Base-by-base conservation (phyloP, 768 basidiomycete genomes). In the Phanerochaete carnosa region DNA sequence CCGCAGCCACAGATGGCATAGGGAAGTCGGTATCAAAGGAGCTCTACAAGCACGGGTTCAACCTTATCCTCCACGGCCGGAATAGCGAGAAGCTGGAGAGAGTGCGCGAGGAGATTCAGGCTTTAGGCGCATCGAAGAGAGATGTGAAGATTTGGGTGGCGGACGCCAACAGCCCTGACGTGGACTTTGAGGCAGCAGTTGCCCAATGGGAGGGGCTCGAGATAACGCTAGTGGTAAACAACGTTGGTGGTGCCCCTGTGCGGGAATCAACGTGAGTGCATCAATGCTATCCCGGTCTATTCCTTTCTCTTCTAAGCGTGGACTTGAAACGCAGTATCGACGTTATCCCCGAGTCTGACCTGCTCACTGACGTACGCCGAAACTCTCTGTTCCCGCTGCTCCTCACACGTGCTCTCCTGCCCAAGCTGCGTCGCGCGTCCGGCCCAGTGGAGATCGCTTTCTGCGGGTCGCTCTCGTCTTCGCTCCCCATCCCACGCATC, bases 1-100 rank as follows among this genome's bases (percentile, higher is more conserved):
- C 71, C 0, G 69, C 69, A 2, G 69, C 71, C 0, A 61, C 69
- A 11, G 71, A 72, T 54, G 71, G 71, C 19, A 72, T 72, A 5
- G 71, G 71, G 28, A 70, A 69, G 55, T 64, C 63, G 1, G 43
- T 65, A 5, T 68, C 69, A 7, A 56, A 56, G 7, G 66, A 72
- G 62, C 64, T 72, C n/a, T 68, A 68, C 58, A 54, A 45, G 25
- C 50, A 57, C 22, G 71, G 71, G 26, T 72, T 72, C 68, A 72
- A 65, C 54, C 56, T 72, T 45, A 66, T 72, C 59, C 51, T 72
- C 13, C 71, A 72, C 46, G 71, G 68, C 15, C 62, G 71, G 7
- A 68, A 65, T 54, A 65, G 65, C 55, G 59, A 61, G 54, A 70
- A 70, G 60, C 60, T 70, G 63, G 52, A 60, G 59, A 63, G 60